phyloP scores from a whole-genome alignment of 345 rosid species.

The Pistacia atlantica region DNA sequence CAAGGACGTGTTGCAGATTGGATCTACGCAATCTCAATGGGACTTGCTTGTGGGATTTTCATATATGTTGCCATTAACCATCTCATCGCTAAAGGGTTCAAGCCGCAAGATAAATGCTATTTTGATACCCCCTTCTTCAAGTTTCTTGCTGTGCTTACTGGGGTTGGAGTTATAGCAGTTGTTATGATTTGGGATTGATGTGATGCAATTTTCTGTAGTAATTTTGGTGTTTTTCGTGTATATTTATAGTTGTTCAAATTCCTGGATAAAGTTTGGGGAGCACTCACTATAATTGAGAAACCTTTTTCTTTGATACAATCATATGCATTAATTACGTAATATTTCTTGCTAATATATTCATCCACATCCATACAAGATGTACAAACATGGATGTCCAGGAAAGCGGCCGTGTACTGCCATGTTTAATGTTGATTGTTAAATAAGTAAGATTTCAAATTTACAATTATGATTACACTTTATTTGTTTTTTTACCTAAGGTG shows the following conservation, averaged over 20 bases:
- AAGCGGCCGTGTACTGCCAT: too few relatives aligned
- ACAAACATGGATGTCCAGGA: too few relatives aligned
- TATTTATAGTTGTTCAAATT: neutral
- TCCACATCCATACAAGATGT: too few relatives aligned
- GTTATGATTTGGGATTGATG: constrained; percentile 80
- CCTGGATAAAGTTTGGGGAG: neutral
- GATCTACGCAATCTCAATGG: constrained; percentile 79
- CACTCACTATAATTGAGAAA: too few relatives aligned
- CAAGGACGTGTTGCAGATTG: constrained; percentile 68
- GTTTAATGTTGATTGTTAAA: too few relatives aligned
- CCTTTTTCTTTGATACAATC: too few relatives aligned
- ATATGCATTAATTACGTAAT: too few relatives aligned
- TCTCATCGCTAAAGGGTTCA: constrained; percentile 79
- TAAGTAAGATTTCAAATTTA: too few relatives aligned
- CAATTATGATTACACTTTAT: too few relatives aligned
- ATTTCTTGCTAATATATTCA: too few relatives aligned
- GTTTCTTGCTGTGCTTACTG: constrained; percentile 71
- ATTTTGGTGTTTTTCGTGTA: too few relatives aligned
- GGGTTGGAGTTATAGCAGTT: constrained; percentile 66
- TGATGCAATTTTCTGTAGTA: neutral
- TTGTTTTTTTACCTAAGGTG: too few relatives aligned
- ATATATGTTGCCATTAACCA: constrained; percentile 80
- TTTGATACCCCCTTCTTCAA: constrained; percentile 69
- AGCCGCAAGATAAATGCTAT: constrained; percentile 48
- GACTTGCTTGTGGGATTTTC: constrained; percentile 85